These are phyloP conservation scores for Pugionium dolabratum DNA, from an alignment of 345 rosid species.

Conservation along the genomic window DNA sequence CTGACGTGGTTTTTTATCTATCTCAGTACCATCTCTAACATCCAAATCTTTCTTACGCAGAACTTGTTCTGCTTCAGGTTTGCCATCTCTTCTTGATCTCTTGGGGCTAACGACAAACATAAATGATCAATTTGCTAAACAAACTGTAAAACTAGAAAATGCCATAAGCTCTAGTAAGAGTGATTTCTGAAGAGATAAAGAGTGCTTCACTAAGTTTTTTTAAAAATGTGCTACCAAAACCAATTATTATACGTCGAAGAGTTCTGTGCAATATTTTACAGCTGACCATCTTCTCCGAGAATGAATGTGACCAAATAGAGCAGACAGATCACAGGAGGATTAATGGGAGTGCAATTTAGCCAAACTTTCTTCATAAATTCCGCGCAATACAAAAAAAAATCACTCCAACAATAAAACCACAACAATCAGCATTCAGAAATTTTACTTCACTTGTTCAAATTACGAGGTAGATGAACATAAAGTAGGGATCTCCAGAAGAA, in stretches of 20 bases:
- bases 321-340: too few relatives aligned
- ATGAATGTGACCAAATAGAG: too few relatives aligned
- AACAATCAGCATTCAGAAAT: too few relatives aligned
- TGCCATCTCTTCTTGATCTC: constrained; percentile 75
- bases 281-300: neutral
- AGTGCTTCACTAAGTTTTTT: neutral
- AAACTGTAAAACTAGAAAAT: neutral
- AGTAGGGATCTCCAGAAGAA: neutral
- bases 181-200: constrained; percentile 7
- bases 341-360: too few relatives aligned
- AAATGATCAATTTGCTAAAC: neutral
- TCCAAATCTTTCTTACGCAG: constrained; percentile 41
- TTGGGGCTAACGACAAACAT: constrained; percentile 56
- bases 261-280: neutral
- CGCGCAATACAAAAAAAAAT: too few relatives aligned
- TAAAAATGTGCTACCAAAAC: neutral
- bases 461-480: constrained; percentile 12
- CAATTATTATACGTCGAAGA: neutral
- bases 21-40: constrained; percentile 41
- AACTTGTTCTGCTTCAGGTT: constrained; percentile 55
- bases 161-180: neutral
- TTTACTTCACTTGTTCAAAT: too few relatives aligned
- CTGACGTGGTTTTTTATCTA: constrained; percentile 48
- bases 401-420: too few relatives aligned
- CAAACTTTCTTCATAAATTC: too few relatives aligned